Conservation (phyloP, 345 rosid genomes). For the Viola odorata region DNA sequence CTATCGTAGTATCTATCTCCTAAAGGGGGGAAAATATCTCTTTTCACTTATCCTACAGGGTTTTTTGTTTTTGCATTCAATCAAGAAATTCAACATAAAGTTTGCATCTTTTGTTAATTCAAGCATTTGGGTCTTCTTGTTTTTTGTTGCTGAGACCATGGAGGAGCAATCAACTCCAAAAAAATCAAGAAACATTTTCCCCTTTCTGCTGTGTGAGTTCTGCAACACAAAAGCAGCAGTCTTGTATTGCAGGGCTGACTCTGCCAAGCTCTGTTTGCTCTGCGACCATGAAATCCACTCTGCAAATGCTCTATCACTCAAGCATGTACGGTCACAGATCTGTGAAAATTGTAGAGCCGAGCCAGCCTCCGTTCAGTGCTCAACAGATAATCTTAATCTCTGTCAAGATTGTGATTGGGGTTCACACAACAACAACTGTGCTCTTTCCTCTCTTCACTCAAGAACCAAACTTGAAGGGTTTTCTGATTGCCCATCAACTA, state of each 20-base stretch:
- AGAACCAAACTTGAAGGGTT: slow-evolving; percentile 29
- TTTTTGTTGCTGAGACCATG: neutral
- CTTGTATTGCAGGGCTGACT: slow-evolving; percentile 22
- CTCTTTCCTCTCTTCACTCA: slow-evolving; percentile 18
- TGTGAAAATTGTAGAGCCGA: slow-evolving; percentile 18
- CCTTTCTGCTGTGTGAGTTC: slow-evolving; percentile 13
- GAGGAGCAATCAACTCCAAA: slow-evolving; percentile 1
- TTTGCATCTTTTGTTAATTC: too few relatives aligned
- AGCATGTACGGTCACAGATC: slow-evolving; percentile 16
- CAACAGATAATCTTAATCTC: slow-evolving; percentile 24
- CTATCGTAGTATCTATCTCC: neutral
- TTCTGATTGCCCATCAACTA: slow-evolving; percentile 33
- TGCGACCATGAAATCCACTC: slow-evolving; percentile 22
- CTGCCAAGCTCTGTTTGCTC: slow-evolving; percentile 19
- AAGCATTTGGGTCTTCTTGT: neutral
- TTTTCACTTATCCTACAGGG: neutral
- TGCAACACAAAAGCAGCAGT: slow-evolving; percentile 17
- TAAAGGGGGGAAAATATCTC: neutral
- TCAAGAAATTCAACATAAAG: neutral
- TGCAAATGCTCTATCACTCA: slow-evolving; percentile 20
- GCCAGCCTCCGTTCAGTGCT: slow-evolving; percentile 25
- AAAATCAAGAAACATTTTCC: slow-evolving; percentile 2
- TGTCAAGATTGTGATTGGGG: slow-evolving; percentile 36
- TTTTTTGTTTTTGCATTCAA: neutral
- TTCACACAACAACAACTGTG: slow-evolving; percentile 8